These are phyloP conservation scores for Melastoma candidum DNA, from an alignment of 441 rosid genomes.

Conservation along the genomic window DNA sequence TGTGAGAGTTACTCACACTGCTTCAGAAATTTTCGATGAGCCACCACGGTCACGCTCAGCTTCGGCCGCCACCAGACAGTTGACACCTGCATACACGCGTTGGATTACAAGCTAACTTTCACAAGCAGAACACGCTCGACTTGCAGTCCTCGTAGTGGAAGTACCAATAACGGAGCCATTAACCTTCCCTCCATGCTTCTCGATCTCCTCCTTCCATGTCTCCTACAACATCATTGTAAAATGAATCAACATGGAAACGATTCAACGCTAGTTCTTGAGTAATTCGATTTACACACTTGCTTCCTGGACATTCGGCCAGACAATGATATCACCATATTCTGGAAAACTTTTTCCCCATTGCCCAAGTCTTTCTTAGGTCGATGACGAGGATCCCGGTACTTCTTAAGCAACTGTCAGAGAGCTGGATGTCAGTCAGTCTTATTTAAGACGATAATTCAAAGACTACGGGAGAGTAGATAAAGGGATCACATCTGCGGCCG, in stretches of 20 bases:
- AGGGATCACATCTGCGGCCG: constrained; percentile 38
- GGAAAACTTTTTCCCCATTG: constrained; percentile 43
- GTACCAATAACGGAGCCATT: constrained; percentile 44
- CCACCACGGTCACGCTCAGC: constrained; percentile 64
- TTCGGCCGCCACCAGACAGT: constrained; percentile 51
- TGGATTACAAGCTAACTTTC: no score
- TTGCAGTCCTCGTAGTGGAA: neutral
- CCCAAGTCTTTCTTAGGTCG: constrained; percentile 29
- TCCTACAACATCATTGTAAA: constrained; percentile 28
- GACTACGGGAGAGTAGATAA: no score
- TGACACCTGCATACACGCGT: constrained; percentile 25
- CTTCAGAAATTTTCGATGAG: constrained; percentile 54
- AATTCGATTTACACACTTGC: constrained; percentile 31
- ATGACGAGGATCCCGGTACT: constrained; percentile 37
- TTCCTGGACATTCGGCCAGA: constrained; percentile 61
- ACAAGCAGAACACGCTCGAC: neutral
- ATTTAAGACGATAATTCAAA: no score
- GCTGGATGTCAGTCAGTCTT: neutral
- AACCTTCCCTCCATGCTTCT: constrained; percentile 57
- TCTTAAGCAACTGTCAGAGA: constrained; percentile 29
- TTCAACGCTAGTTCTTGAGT: neutral
- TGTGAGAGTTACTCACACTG: constrained; percentile 37
- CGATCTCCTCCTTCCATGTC: constrained; percentile 46
- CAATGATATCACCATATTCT: constrained; percentile 58
- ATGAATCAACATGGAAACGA: neutral